Evolutionary conservation across 129 eudicot species (phyloP), one percentile per base, ranked within the genome.

Genomic region (Cynara cardunculus): DNA sequence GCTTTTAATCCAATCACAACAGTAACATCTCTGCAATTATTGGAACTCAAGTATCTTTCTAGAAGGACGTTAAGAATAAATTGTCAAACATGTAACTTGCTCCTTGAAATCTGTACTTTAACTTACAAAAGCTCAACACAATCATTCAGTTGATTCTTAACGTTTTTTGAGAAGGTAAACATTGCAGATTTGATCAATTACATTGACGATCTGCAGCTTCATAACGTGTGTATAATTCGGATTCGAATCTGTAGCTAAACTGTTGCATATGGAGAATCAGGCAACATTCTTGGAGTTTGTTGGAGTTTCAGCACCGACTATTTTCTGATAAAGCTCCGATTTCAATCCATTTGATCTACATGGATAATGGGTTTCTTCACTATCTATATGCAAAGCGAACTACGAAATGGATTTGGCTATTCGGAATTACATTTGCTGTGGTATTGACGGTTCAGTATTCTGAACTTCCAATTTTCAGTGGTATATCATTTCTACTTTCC

Each of bases 341-440:
- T 71, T 78, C 7, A 25, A n/a, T 26, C 80, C 71, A 18, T 27
- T 71, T 79, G 41, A 39, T 84, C 70, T 16, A 76, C 67, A 88
- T 88, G 91, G 89, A 85, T 85, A 83, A 70, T 12, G 62, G 49
- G 69, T 72, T 67, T 83, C 81, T 73, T 77, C 82, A 34, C 37
- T 73, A 28, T 67, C 56, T 73, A 46, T 82, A 37, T 73, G 71
- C 25, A 74, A 81, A 68, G 24, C 78, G 73, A 87, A 74, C 86
- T 26, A 74, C 41, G 18, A 88, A 81, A 46, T 85, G 76, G 77
- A 37, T 88, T 16, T 85, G 82, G 80, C 28, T 88, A 62, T 37
- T 86, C 13, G 86, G 77, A 71, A 80, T 85, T 0, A 39, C 87
- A 59, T 86, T 81, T 13, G 82, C 75, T 32, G 72, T 83, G 21